Conservation (phyloP, 306 rosid genomes). For the Castanea crenata region DNA sequence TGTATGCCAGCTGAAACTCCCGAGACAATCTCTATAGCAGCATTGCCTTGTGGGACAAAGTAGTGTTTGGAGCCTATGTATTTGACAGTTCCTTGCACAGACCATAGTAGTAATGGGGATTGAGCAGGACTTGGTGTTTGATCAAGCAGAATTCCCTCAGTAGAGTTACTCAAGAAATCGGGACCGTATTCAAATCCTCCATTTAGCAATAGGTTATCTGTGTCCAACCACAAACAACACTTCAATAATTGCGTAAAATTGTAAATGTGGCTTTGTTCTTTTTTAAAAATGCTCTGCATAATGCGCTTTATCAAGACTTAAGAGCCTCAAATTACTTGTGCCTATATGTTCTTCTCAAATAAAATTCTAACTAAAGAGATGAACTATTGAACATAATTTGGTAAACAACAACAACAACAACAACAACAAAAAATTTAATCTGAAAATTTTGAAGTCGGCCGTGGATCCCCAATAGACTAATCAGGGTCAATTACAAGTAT, state of each 20-base stretch:
- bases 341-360: not conserved
- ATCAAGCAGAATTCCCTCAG: constrained; percentile 33
- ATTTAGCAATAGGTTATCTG: constrained; percentile 25
- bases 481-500: too few species aligned
- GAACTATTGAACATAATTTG: not conserved
- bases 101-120: constrained; percentile 31
- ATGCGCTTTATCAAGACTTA: not conserved
- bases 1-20: constrained; percentile 35
- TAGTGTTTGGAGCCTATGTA: constrained; percentile 32
- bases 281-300: not conserved
- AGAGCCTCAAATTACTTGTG: not conserved
- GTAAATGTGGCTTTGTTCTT: not conserved
- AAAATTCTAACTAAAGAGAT: not conserved
- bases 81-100: constrained; percentile 26
- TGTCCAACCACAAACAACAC: not conserved
- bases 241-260: not conserved
- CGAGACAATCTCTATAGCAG: constrained; percentile 33
- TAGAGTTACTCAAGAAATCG: constrained; percentile 19
- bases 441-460: too few species aligned
- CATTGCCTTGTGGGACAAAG: constrained; percentile 34
- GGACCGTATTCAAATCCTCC: constrained; percentile 36
- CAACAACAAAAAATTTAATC: too few species aligned
- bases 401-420: too few species aligned
- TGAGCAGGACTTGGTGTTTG: constrained; percentile 21
- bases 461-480: too few species aligned